Conservation (phyloP, 1,284 basidiomycete genomes). For the Cryptococcus sp. region DNA sequence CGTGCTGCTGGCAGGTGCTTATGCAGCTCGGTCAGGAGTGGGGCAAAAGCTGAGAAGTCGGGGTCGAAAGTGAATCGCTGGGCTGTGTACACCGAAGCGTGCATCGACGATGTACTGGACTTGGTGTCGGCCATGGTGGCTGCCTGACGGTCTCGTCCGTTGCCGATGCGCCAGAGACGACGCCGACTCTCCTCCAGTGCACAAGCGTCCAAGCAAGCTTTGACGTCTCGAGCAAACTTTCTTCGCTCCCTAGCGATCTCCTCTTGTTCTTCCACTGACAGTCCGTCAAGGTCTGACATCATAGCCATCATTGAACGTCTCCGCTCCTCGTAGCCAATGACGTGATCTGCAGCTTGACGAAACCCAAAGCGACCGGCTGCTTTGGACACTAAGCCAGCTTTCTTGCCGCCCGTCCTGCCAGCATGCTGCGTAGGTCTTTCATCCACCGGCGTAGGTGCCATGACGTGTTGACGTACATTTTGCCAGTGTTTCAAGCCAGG, state of each 20-base stretch:
- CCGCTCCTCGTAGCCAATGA: conserved; percentile 39
- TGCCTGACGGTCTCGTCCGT: conserved; percentile 3
- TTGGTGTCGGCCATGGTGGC: conserved; percentile 8
- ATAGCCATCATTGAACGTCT: conserved; percentile 23
- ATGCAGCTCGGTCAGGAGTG: conserved; percentile 45
- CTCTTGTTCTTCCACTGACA: conserved; percentile 41
- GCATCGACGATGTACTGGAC: conserved; percentile 15
- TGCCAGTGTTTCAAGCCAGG: conserved; percentile 48
- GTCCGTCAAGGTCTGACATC: conserved; percentile 19
- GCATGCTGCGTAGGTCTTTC: conserved; percentile 16
- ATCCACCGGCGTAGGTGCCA: conserved; percentile 35
- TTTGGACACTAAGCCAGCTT: conserved; percentile 39
- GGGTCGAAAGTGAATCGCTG: conserved; percentile 26
- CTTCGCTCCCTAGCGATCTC: conserved; percentile 42
- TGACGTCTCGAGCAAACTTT: conserved; percentile 44
- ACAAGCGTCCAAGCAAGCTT: conserved; percentile 43
- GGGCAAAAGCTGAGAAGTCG: conserved; percentile 43
- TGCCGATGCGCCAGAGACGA: conserved; percentile 24
- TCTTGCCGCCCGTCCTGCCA: conserved; percentile 12
- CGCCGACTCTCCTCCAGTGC: conserved; percentile 38
- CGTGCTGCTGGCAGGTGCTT: conserved; percentile 42
- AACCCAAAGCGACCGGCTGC: conserved; percentile 45
- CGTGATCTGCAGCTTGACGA: conserved; percentile 41
- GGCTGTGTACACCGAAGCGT: conserved; percentile 21
- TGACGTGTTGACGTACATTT: conserved; percentile 44